Conservation (phyloP, 306 rosid species). For the Chamaecrista fasciculata region DNA sequence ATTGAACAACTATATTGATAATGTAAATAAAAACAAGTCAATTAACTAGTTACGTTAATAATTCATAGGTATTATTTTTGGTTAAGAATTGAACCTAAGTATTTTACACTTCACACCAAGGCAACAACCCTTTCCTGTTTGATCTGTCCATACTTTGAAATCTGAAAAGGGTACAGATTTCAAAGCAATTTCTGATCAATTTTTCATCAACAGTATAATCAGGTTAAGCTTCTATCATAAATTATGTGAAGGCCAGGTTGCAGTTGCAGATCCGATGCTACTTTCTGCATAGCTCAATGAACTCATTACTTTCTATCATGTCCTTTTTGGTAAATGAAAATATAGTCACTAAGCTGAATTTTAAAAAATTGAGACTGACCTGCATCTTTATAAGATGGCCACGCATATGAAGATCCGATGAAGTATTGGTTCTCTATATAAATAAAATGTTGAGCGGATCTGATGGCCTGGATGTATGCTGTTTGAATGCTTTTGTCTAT, state of each 20-base stretch:
- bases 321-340: not conserved
- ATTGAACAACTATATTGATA: not conserved
- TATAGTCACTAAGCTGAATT: constrained; percentile 7
- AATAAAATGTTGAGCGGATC: constrained; percentile 93
- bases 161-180: not conserved
- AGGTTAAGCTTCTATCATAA: not conserved
- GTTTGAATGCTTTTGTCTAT: constrained; percentile 92
- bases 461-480: constrained; percentile 89
- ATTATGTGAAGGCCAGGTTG: not conserved
- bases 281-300: not conserved
- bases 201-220: not conserved
- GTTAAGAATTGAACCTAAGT: not conserved
- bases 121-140: not conserved
- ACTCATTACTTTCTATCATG: not conserved
- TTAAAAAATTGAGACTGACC: constrained; percentile 47
- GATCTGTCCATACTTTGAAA: not conserved
- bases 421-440: constrained; percentile 96
- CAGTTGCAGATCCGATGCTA: not conserved
- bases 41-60: not conserved
- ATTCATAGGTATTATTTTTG: not conserved
- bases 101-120: not conserved
- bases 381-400: constrained; percentile 84
- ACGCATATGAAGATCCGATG: constrained; percentile 87
- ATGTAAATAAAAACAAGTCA: not conserved
- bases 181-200: not conserved